Evolutionary conservation across 345 rosid genomes (phyloP), one percentile per base, ranked within the genome.

Genomic region (Rhodomyrtus tomentosa): DNA sequence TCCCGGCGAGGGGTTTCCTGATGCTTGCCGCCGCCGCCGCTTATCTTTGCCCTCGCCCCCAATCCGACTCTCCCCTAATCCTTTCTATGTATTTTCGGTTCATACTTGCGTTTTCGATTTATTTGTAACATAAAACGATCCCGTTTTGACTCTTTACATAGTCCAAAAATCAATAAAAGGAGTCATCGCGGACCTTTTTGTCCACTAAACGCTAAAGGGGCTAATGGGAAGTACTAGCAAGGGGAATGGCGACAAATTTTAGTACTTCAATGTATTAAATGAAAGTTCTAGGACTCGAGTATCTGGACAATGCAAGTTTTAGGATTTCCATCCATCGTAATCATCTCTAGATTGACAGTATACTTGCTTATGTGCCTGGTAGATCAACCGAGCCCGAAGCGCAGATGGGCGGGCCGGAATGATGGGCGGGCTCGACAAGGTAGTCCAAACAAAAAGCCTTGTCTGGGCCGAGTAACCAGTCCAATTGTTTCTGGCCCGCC

Each of bases 1-100:
- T 4, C 42, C 42, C 42, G 5, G 0, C 2, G 10, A 55, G 3
- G 16, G 62, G n/a, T n/a, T n/a, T 25, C 62, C 32, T 0, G 1
- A 25, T 7, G 9, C 3, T 12, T 25, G 50, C 2, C 14, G 50
- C 50, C 12, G 50, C 50, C 50, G 3, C 14, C 14, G 2, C 50
- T 49, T 49, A 49, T 49, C 50, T 10, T 11, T 11, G 3, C 10
- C 50, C 50, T 48, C 13, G 3, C 50, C 10, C 50, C 50, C 50
- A 48, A 48, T 48, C 50, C 13, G 13, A 0, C 50, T 13, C 10
- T 3, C 10, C 50, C 10, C 50, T 48, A 10, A 20, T 7, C 12
- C 20, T 4, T 51, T 50, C 16, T 51, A 5, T 51, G 6, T 1
- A 18, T 51, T 52, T 18, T 52, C 22, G 5, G 24, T 52, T 52